Conservation (phyloP, 805 yeast genomes). For the Wickerhamiella dianesei region DNA sequence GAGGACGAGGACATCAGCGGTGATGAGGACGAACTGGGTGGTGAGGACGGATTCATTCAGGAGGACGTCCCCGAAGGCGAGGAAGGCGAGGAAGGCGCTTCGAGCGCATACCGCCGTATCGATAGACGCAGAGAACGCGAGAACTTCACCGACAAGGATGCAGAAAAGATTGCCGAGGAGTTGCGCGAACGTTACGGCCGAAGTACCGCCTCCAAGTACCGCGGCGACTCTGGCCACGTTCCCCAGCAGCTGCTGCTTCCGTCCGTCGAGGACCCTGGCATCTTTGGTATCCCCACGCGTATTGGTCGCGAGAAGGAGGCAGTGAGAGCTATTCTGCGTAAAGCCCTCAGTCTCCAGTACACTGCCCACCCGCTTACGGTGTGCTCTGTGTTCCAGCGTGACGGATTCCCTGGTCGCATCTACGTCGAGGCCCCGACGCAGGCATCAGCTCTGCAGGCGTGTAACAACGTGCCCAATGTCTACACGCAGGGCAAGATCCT, state of each 20-base stretch:
- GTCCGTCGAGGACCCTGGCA: slow-evolving; percentile 88
- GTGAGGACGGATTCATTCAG: slow-evolving; percentile 46
- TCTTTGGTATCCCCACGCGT: slow-evolving; percentile 90
- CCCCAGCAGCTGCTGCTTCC: slow-evolving; percentile 91
- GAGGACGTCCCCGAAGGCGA: slow-evolving; percentile 46
- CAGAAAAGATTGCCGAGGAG: slow-evolving; percentile 83
- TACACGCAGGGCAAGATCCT: slow-evolving; percentile 60
- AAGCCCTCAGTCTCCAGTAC: slow-evolving; percentile 63
- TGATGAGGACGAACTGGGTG: slow-evolving; percentile 82
- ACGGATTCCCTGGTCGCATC: slow-evolving; percentile 78
- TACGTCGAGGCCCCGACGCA: slow-evolving; percentile 90
- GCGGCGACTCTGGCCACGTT: slow-evolving; percentile 68
- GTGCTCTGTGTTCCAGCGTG: slow-evolving; percentile 84
- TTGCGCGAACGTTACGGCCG: slow-evolving; percentile 88
- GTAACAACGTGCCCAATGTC: slow-evolving; percentile 80
- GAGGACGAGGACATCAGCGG: slow-evolving; percentile 91
- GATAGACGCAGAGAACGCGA: slow-evolving; percentile 54
- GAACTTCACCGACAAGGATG: slow-evolving; percentile 83
- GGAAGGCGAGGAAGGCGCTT: slow-evolving; percentile 29
- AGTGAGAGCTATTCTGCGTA: slow-evolving; percentile 71
- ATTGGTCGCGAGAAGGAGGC: slow-evolving; percentile 87
- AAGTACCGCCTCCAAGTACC: slow-evolving; percentile 61
- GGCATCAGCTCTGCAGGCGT: slow-evolving; percentile 79
- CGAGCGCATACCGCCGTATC: slow-evolving; percentile 76
- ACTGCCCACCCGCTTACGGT: slow-evolving; percentile 72